These are phyloP conservation scores for Pyrus communis DNA, from an alignment of 306 rosid genomes.

Conservation along the genomic window DNA sequence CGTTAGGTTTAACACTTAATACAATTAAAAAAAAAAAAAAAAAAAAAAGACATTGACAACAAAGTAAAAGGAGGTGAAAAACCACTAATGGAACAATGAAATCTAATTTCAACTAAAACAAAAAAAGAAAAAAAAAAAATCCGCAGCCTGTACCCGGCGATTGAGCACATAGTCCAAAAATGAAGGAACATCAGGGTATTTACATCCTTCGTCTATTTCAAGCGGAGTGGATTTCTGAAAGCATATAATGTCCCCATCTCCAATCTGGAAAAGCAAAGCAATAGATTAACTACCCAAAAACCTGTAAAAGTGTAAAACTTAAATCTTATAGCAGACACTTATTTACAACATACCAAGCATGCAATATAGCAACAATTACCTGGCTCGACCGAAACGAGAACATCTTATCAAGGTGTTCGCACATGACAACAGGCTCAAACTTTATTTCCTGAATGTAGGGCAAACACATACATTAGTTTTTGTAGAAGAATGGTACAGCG, in stretches of 20 bases:
- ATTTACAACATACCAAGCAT: background rate
- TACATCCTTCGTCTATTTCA: conserved; percentile 41
- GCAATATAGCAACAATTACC: conserved; percentile 30
- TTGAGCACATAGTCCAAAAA: conserved; percentile 83
- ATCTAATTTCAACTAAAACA: no score
- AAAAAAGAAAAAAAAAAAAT: background rate
- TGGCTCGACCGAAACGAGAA: conserved; percentile 41
- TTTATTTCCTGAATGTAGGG: conserved; percentile 61
- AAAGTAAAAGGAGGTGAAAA: no score
- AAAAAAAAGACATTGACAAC: no score
- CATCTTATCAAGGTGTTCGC: conserved; percentile 56
- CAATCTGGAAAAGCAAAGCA: conserved; percentile 47
- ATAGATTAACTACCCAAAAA: background rate
- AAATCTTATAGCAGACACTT: background rate
- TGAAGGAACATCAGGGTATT: conserved; percentile 69
- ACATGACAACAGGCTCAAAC: conserved; percentile 75
- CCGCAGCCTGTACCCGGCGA: conserved; percentile 55
- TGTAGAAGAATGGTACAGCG: background rate
- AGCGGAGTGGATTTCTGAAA: conserved; percentile 51
- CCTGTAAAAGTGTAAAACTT: background rate
- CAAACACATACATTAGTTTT: background rate
- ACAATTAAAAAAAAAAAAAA: background rate
- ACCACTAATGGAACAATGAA: no score
- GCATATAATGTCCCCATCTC: conserved; percentile 93
- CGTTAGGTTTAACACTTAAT: background rate